Evolutionary conservation across 2,329 filamentous ascomycete genomes (phyloP), one percentile per base, ranked within the genome.

Genomic region (Fusarium irregulare): DNA sequence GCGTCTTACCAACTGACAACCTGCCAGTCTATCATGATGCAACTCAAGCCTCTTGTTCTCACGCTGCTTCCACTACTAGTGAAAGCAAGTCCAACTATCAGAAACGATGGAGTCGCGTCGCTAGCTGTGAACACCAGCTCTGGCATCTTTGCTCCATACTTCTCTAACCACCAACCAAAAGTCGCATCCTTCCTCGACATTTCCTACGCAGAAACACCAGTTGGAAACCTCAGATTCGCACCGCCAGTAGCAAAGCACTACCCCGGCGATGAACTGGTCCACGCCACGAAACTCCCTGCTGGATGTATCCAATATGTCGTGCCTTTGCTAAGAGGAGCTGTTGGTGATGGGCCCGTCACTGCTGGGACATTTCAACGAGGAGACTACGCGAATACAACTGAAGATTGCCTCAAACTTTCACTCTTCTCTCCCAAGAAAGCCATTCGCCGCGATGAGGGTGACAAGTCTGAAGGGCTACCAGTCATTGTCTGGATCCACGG

Each of bases 161-260:
- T 62, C 6, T 32, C 56, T 2, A 25, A 45, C 14, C 12, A 32
- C 0, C 48, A 72, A 7, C 63, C 59, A 0, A 44, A 56, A 1
- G 56, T 72, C 12, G 69, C 70, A 13, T 60, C 66, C 12, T 72
- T 72, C 32, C 46, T 71, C 14, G 59, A 72, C 12, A 70, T 72
- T 25, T 63, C 70, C 0, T 72, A 61, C 12, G 70, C 69, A 9
- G 63, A 72, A 12, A 62, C 23, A 2, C 70, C 70, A 7, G 16
- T 45, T 10, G 56, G 66, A 3, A 23, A 53, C 3, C 63, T 72
- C 14, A 61, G 69, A 16, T 72, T 72, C 21, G 13, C 53, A 5
- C 20, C 66, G 12, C 66, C 70, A 4, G 37, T 62, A 18, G 18
- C 47, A 4, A 64, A 48, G 14, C 32, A 16, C 4, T 11, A 60